These are phyloP conservation scores for Myrica gale DNA, from an alignment of 306 rosid genomes.

Conservation along the genomic window DNA sequence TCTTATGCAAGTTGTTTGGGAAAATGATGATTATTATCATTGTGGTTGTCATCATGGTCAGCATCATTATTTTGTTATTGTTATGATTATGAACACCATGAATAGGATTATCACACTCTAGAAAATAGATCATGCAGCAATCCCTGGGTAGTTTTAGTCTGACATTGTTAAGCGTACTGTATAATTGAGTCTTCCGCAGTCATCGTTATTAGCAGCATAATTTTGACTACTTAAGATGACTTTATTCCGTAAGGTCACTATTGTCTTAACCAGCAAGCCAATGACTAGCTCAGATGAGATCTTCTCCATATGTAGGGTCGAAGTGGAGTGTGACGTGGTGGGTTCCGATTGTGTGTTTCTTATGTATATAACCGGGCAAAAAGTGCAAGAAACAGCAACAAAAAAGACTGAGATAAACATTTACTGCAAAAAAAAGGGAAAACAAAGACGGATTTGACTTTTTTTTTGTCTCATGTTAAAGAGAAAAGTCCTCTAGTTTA, in stretches of 20 bases:
- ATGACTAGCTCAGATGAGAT: neutral
- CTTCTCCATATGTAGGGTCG: neutral
- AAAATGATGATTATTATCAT: neutral
- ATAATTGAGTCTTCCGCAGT: neutral
- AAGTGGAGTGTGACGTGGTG: neutral
- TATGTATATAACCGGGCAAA: neutral
- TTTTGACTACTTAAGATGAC: neutral
- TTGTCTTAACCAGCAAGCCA: neutral
- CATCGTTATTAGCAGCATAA: neutral
- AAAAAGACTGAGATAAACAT: neutral
- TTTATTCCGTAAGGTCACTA: neutral
- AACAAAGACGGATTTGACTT: neutral
- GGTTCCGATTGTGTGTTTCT: neutral
- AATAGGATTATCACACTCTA: neutral
- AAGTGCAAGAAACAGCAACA: neutral
- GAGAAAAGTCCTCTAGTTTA: conserved; percentile 7
- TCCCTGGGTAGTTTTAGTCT: neutral
- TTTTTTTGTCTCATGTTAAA: neutral
- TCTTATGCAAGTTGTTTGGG: neutral
- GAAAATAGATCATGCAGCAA: neutral
- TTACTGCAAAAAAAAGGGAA: neutral
- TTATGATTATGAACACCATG: neutral
- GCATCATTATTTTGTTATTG: neutral
- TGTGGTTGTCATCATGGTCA: neutral
- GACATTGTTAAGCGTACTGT: neutral